A percentile compares a stretch with the other conserved stretches of the same genome.
Evolutionary conservation across 257 asterid species (phyloP).

Genomic region (Penstemon barbatus): DNA sequence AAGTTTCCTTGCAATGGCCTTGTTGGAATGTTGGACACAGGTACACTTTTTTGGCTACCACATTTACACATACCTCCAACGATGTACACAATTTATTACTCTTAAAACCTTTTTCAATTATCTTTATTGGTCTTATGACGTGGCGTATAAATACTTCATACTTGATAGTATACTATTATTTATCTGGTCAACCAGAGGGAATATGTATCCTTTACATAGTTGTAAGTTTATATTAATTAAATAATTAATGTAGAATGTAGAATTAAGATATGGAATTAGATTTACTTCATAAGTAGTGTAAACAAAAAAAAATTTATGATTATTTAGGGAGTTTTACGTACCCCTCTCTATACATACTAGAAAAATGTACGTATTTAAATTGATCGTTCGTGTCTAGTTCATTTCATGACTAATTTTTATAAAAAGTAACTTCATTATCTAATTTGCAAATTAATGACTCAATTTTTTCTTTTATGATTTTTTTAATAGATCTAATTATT

Average conservation of each 20-base stretch:
- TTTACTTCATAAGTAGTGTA: constrained; percentile 25
- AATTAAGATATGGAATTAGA: constrained; percentile 39
- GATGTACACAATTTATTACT: background rate
- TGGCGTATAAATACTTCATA: constrained; percentile 25
- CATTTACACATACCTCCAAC: constrained; percentile 18
- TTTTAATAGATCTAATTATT: no score
- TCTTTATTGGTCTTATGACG: constrained; percentile 32
- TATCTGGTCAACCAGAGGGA: constrained; percentile 32
- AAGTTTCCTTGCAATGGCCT: constrained; percentile 16
- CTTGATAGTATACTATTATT: no score
- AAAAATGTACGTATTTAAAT: no score
- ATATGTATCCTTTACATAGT: constrained; percentile 33
- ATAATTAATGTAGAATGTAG: constrained; percentile 15
- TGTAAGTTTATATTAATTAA: constrained; percentile 29
- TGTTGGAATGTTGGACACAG: constrained; percentile 47
- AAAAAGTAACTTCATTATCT: no score
- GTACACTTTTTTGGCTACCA: constrained; percentile 1
- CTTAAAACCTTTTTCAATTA: background rate
- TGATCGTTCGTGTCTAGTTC: no score
- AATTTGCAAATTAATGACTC: no score
- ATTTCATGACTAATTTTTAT: no score
- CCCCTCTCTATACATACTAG: no score
- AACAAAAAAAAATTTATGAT: no score
- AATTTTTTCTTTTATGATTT: no score
- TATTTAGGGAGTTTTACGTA: no score